Evolutionary conservation across 192 early-diverging fungal species (phyloP).

Genomic region (Entomortierella lignicola): DNA sequence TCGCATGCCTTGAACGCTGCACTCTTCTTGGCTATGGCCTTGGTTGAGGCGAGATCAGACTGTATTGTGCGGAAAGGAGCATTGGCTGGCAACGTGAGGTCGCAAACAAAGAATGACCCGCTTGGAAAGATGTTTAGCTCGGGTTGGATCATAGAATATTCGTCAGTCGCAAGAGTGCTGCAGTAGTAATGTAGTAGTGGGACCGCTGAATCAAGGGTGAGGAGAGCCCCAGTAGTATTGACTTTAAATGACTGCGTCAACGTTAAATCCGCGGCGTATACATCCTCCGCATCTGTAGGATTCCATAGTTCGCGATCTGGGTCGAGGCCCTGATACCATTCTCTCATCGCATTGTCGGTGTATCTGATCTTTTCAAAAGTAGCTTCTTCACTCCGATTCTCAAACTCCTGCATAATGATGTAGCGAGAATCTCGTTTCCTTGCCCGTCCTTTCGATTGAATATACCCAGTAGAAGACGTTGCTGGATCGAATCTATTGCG

Average conservation of each 20-base stretch:
- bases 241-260: slow-evolving; percentile 67
- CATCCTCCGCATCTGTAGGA: not conserved
- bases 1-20: slow-evolving; percentile 79
- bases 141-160: slow-evolving; percentile 64
- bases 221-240: slow-evolving; percentile 71
- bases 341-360: slow-evolving; percentile 69
- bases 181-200: slow-evolving; percentile 79
- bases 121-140: slow-evolving; percentile 55
- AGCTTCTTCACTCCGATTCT: slow-evolving; percentile 53
- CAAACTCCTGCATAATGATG: slow-evolving; percentile 75
- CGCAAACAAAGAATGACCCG: slow-evolving; percentile 56
- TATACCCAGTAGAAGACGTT: slow-evolving; percentile 78
- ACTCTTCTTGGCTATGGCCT: slow-evolving; percentile 72
- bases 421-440: slow-evolving; percentile 78
- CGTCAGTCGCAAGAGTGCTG: slow-evolving; percentile 73
- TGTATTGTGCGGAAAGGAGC: slow-evolving; percentile 66
- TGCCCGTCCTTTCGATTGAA: slow-evolving; percentile 92
- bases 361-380: slow-evolving; percentile 52
- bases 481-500: slow-evolving; percentile 79
- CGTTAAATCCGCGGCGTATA: slow-evolving; percentile 8
- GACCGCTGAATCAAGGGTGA: slow-evolving; percentile 78
- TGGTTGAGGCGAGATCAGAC: slow-evolving; percentile 66
- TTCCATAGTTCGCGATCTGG: slow-evolving; percentile 48
- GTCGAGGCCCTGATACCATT: slow-evolving; percentile 66
- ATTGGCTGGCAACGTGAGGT: slow-evolving; percentile 69